A percentile compares a stretch with the other conserved stretches of the same genome.
Evolutionary conservation across 352 stramenopile genomes (phyloP).

Genomic region (Phytopythium helicoides): DNA sequence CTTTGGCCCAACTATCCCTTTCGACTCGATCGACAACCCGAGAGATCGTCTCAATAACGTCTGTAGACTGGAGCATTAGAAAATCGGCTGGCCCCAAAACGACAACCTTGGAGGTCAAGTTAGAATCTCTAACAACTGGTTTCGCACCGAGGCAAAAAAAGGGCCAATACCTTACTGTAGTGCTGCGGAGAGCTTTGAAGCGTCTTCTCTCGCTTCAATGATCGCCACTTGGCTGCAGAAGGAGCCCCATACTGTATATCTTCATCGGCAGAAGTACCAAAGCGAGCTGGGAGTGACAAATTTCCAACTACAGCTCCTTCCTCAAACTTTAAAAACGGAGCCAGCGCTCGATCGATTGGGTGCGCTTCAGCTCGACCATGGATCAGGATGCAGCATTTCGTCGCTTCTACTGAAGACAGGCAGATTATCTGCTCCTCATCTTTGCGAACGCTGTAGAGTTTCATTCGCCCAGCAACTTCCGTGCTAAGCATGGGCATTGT

Average conservation of each 20-base stretch:
- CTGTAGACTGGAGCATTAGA: conserved; percentile 31
- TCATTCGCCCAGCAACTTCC: conserved; percentile 34
- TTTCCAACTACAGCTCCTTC: conserved; percentile 42
- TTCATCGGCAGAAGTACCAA: not conserved
- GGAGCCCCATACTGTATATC: not conserved
- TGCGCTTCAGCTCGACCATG: conserved; percentile 40
- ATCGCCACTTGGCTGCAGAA: conserved; percentile 29
- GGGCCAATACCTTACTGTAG: conserved; percentile 20
- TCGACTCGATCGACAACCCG: conserved; percentile 29
- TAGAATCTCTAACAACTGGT: no score
- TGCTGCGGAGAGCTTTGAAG: conserved; percentile 25
- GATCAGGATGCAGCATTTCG: conserved; percentile 34
- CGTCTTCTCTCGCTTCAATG: conserved; percentile 34
- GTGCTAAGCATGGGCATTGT: conserved; percentile 15
- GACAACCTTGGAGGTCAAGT: conserved; percentile 13
- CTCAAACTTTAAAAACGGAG: conserved; percentile 27
- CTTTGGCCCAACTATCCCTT: conserved; percentile 19
- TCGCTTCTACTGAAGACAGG: conserved; percentile 34
- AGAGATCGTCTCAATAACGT: conserved; percentile 26
- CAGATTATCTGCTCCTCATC: conserved; percentile 35
- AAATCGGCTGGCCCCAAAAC: conserved; percentile 39
- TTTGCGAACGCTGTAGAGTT: conserved; percentile 32
- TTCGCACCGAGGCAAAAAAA: no score
- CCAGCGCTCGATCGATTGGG: conserved; percentile 22
- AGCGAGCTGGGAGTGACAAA: conserved; percentile 13